Evolutionary conservation across 371 early-diverging fungal species (phyloP), one percentile per base, ranked within the genome.

Genomic region (Syncephalastrum racemosum): DNA sequence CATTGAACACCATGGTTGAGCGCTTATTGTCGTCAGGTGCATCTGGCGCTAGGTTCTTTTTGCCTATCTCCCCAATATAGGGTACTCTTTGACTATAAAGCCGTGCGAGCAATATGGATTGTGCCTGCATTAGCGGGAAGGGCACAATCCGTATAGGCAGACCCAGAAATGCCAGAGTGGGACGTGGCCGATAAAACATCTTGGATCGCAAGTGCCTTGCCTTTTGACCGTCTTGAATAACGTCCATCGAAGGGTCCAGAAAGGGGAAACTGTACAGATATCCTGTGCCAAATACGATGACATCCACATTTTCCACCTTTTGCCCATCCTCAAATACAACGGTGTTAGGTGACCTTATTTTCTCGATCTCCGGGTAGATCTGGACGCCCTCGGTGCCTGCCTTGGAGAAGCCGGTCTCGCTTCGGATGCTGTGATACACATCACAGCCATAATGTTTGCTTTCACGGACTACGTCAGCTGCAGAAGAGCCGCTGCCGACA

Each of bases 191-290:
- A 50, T 81, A 81, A 51, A 86, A 64, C 1, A 83, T 50, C 23
- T 73, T 67, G 39, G 71, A 60, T 59, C 76, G 79, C n/a, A 86
- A 50, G 45, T 81, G 71, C 15, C 63, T 53, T 4, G 82, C 79
- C 15, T 66, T 67, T 31, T 73, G 69, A 3, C 80, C 81, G 20
- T 80, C 73, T 18, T 62, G 36, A 18, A 80, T 62, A 1, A 18
- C 23, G 18, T 57, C 55, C 25, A 60, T 36, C 23, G 67, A 63
- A 36, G 68, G 66, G 6, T 52, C 62, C 7, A 80, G 50, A 49
- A 86, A 88, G 6, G 89, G 89, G 51, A 71, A 81, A 6, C 75
- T 71, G 47, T 74, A 83, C 0, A 81, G 62, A 56, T 84, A 87
- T 0, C 86, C 89, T 0, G 89, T 88, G 15, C 82, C 84, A 54